Percentiles rank a stretch among this genome's conserved stretches.
Evolutionary conservation across 345 rosid species (phyloP).

Genomic region (Eucalyptus virginea): DNA sequence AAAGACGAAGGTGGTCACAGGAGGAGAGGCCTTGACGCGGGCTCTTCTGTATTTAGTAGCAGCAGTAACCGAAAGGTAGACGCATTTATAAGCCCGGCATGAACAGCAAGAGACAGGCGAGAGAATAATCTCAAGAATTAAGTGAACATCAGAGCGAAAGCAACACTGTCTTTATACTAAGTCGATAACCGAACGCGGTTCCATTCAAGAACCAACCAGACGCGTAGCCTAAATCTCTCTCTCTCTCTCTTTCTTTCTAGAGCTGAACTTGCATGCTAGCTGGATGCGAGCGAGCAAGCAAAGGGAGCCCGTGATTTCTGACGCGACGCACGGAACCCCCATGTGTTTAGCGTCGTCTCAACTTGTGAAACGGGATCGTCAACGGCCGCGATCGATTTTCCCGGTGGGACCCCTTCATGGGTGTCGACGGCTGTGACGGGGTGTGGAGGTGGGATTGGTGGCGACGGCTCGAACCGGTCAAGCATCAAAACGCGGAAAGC

Average conservation of each 20-base stretch:
- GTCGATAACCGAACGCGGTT: not conserved
- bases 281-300: not conserved
- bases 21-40: not conserved
- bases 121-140: not conserved
- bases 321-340: constrained; percentile 28
- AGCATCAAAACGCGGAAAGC: not conserved
- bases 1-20: not conserved
- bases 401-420: not conserved
- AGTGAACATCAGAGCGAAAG: not conserved
- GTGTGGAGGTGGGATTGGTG: not conserved
- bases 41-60: not conserved
- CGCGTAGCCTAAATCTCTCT: not conserved
- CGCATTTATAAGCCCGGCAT: not conserved
- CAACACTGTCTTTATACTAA: not conserved
- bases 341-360: not conserved
- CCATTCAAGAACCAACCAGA: not conserved
- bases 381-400: not conserved
- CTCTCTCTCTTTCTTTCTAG: not conserved
- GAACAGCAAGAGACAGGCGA: not conserved
- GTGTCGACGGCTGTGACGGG: not conserved
- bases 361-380: not conserved
- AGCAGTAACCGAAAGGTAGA: not conserved
- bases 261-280: not conserved
- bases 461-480: not conserved
- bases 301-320: constrained; percentile 27